Evolutionary conservation across 2,329 filamentous ascomycete species (phyloP), one percentile per base, ranked within the genome.

Genomic region (Colletotrichum sp.): DNA sequence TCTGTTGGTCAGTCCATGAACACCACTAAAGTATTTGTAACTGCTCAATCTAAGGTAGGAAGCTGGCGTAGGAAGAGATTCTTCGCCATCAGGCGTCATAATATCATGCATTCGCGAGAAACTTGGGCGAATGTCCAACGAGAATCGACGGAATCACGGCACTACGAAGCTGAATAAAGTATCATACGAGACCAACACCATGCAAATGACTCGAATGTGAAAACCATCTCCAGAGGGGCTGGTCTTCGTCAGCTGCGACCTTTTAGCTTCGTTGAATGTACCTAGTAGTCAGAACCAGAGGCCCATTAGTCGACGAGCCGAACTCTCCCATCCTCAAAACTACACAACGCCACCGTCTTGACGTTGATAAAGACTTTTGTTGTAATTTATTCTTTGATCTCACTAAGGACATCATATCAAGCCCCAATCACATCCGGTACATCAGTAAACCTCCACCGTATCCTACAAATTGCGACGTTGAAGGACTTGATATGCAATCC

Each of bases 241-340:
- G 44, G 44, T 0, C 44, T 21, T 49, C 44, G n/a, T 49, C n/a
- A 13, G 44, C 44, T 21, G 18, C n/a, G 6, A 49, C 2, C 0
- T 49, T 49, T 21, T 21, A 10, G 6, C n/a, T 49, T 21, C n/a
- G 0, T 13, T 49, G n/a, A 49, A 13, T 49, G 44, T 13, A 26
- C 24, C 24, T 24, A 24, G 24, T 24, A 21, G 10, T 49, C 3
- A 49, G 44, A 49, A 0, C 39, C 39, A 49, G 0, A 21, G 18
- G 10, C 0, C 18, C n/a, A 21, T 49, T 49, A 18, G n/a, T 44
- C 9, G 39, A 44, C 0, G 18, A n/a, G 0, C 0, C 9, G 18
- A 44, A 44, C 39, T 44, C 6, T n/a, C 6, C 39, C n/a, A 3
- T 49, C 44, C 44, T 49, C n/a, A 4, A 21, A 49, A 21, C 0